Evolutionary conservation across 805 yeast genomes (phyloP).

Genomic region (Spathaspora passalidarum): DNA sequence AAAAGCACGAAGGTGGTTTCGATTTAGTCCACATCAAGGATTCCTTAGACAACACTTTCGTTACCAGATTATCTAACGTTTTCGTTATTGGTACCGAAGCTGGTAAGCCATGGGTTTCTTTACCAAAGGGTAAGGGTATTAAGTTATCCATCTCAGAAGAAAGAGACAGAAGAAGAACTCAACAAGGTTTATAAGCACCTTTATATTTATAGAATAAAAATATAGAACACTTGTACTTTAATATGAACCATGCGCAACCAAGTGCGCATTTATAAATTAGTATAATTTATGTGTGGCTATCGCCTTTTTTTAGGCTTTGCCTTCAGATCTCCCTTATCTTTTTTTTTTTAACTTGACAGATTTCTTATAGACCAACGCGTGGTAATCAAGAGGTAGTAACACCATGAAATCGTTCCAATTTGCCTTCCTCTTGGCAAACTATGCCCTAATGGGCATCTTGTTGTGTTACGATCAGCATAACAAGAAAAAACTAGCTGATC

Average conservation of each 20-base stretch:
- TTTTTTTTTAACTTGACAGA: no score
- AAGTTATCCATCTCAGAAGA: constrained; percentile 41
- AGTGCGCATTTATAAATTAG: no score
- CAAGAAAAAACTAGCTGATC: neutral
- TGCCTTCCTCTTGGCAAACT: neutral
- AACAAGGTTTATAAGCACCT: constrained; percentile 29
- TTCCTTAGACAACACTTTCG: constrained; percentile 40
- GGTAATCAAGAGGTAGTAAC: no score
- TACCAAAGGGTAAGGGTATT: constrained; percentile 46
- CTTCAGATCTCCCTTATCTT: no score
- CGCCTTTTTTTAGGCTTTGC: no score
- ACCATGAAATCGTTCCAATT: no score
- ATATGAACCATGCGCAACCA: no score
- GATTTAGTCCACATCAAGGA: constrained; percentile 43
- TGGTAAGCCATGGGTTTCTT: constrained; percentile 38
- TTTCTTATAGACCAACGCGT: no score
- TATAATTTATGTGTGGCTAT: no score
- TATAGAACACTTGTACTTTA: neutral
- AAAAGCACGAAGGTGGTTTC: constrained; percentile 43
- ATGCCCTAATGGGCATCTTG: neutral
- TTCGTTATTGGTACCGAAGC: constrained; percentile 41
- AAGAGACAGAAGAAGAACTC: constrained; percentile 46
- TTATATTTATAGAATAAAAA: neutral
- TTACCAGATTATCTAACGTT: constrained; percentile 41
- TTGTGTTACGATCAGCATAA: neutral